Base-by-base conservation (phyloP, 148 eudicot species). In the Beta vulgaris region DNA sequence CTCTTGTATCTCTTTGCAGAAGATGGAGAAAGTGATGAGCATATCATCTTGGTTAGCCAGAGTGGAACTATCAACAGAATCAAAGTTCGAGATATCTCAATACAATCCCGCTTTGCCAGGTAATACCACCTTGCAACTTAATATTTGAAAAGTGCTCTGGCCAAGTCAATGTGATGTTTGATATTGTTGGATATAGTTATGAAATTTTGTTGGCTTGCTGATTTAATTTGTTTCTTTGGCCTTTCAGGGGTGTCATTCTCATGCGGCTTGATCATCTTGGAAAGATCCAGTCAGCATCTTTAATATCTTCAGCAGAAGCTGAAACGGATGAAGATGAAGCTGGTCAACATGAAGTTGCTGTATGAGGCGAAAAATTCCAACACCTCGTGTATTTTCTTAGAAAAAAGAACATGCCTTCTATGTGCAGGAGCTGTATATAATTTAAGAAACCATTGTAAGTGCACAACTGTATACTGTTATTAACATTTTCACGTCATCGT, bases 21-120 rank as follows among this genome's bases (percentile, higher is more conserved):
- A 43, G 99, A 95, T 73, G 94, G 98, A 70, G 99, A 92, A 82
- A 95, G 99, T 74, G 98, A 95, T 75, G 99, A 95, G 77, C 91
- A 95, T 85, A 81, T 95, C 73, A 93, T 95, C 25, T 88, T 95
- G 69, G 93, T 95, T 62, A 95, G 99, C 84, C 98, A 95, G 73
- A 89, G 98, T 70, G 99, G 99, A 54, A 91, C 97, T 16, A 91
- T 92, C 59, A 95, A 95, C 78, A 83, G 99, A 73, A 86, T 95
- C 44, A 95, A 92, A 84, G 94, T 95, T 64, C 85, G 92, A 67
- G 99, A 92, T 80, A 88, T 95, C 73, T 88, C 99, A 48, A 91
- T 92, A 51, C 99, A 95, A 79, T 91, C 97, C 19, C 94, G 99
- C 44, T 88, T 64, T 82, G 93, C 97, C 77, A 91, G 98, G 99